phyloP scores from a whole-genome alignment of 257 asterid genomes.

The Primulina huaijiensis region DNA sequence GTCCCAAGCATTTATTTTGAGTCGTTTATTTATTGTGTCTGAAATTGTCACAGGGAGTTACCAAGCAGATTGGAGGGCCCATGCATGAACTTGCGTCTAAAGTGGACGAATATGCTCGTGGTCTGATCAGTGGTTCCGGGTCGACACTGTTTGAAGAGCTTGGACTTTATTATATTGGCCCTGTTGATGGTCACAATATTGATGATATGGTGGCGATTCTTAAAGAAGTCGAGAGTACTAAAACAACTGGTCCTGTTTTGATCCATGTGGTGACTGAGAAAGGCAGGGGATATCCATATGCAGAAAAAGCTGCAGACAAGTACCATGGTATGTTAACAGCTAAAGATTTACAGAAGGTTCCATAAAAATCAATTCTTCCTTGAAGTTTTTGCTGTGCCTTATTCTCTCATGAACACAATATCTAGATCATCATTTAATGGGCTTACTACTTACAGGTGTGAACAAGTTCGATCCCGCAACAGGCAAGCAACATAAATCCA shows the following conservation, averaged over 20 bases:
- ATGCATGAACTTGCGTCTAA: constrained; percentile 95
- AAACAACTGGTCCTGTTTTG: constrained; percentile 81
- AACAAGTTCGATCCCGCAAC: constrained; percentile 91
- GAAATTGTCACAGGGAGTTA: constrained; percentile 70
- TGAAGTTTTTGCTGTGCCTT: neutral
- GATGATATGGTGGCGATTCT: constrained; percentile 82
- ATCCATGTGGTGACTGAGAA: constrained; percentile 94
- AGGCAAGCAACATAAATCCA: constrained; percentile 82
- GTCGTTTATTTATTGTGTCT: constrained; percentile 19
- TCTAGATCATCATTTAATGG: neutral
- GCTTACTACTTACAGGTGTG: constrained; percentile 52
- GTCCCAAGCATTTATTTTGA: neutral
- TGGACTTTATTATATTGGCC: constrained; percentile 92
- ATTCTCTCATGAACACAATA: neutral
- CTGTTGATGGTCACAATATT: constrained; percentile 89
- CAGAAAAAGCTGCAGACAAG: constrained; percentile 92
- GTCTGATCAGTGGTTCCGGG: constrained; percentile 89
- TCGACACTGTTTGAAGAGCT: constrained; percentile 91
- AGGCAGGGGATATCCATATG: constrained; percentile 96
- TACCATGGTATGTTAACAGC: constrained; percentile 61
- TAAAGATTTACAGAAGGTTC: neutral
- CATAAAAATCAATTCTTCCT: neutral
- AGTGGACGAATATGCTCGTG: constrained; percentile 97
- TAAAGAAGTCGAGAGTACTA: constrained; percentile 82
- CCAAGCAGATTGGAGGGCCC: constrained; percentile 92